Percentiles rank a stretch among this genome's conserved stretches.
Conservation (phyloP, 2,329 filamentous ascomycete species). For the Leptographium flavum region DNA sequence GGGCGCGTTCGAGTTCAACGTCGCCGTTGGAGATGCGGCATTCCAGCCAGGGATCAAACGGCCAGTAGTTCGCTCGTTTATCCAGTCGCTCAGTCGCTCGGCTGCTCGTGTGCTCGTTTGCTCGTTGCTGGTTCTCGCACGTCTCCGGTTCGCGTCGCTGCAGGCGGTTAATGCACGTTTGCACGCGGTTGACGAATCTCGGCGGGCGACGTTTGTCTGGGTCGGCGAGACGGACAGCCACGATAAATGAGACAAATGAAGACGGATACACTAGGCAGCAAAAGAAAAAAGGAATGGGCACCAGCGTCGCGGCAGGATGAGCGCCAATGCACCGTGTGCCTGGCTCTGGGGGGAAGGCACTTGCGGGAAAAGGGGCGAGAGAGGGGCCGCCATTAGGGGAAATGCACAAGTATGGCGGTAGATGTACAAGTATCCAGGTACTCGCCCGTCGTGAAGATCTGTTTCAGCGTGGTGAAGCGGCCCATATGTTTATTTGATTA, state of each 20-base stretch:
- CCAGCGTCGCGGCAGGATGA: background rate
- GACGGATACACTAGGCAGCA: background rate
- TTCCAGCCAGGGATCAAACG: background rate
- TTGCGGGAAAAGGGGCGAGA: constrained; percentile 1
- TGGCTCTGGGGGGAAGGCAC: constrained; percentile 1
- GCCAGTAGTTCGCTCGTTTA: background rate
- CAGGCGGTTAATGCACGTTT: background rate
- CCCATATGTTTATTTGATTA: constrained; percentile 21
- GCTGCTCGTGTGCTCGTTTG: background rate
- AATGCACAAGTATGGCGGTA: no score
- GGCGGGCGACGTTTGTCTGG: background rate
- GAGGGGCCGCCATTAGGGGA: background rate
- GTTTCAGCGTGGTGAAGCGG: background rate
- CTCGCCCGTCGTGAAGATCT: background rate
- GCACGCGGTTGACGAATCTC: background rate
- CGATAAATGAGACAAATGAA: background rate
- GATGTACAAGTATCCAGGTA: constrained; percentile 1
- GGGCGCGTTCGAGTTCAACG: background rate
- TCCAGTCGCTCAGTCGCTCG: background rate
- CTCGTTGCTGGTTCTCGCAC: no score
- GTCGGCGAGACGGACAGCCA: background rate
- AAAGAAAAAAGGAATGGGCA: constrained; percentile 1
- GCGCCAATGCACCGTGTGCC: constrained; percentile 1
- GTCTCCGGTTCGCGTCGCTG: background rate
- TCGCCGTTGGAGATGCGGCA: background rate